Evolutionary conservation across 202 grass and related monocot genomes (phyloP).

Genomic region (Musa balbisiana): DNA sequence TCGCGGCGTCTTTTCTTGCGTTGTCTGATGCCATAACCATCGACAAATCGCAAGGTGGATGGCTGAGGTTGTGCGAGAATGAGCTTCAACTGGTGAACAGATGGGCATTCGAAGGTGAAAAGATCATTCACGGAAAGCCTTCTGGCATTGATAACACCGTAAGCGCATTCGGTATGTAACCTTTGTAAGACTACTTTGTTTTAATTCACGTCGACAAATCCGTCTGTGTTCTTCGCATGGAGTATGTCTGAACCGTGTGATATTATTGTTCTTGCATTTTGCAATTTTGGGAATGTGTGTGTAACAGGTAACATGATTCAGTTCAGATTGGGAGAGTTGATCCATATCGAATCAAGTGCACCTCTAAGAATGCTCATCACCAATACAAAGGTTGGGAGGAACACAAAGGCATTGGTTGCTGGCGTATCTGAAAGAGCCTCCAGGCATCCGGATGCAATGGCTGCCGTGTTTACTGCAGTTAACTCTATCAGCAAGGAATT

Average conservation of each 20-base stretch:
- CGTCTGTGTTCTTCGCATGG: too few relatives aligned
- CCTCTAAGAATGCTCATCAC: conserved; percentile 87
- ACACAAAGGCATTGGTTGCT: conserved; percentile 82
- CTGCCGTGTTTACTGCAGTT: conserved; percentile 59
- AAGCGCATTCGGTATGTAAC: conserved; percentile 62
- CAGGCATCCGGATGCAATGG: conserved; percentile 64
- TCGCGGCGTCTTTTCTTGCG: conserved; percentile 42
- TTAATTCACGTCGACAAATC: too few relatives aligned
- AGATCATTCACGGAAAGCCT: conserved; percentile 88
- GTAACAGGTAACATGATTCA: conserved; percentile 78
- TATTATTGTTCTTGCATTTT: neutral
- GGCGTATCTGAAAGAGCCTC: conserved; percentile 66
- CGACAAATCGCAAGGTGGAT: conserved; percentile 12
- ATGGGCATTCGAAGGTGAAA: conserved; percentile 94
- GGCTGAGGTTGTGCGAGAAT: conserved; percentile 28
- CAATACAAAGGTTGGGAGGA: conserved; percentile 82
- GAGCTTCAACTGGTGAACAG: conserved; percentile 60
- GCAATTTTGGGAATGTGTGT: neutral
- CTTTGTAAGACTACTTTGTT: neutral
- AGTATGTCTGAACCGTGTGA: too few relatives aligned
- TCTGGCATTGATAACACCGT: conserved; percentile 93
- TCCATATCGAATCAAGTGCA: conserved; percentile 42
- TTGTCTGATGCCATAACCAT: conserved; percentile 26
- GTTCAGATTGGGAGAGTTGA: conserved; percentile 70
- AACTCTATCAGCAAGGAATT: conserved; percentile 77